Percentiles rank a stretch among this genome's conserved stretches.
phyloP scores from a whole-genome alignment of 495 filamentous ascomycete genomes.

The Filosporella fistucella region DNA sequence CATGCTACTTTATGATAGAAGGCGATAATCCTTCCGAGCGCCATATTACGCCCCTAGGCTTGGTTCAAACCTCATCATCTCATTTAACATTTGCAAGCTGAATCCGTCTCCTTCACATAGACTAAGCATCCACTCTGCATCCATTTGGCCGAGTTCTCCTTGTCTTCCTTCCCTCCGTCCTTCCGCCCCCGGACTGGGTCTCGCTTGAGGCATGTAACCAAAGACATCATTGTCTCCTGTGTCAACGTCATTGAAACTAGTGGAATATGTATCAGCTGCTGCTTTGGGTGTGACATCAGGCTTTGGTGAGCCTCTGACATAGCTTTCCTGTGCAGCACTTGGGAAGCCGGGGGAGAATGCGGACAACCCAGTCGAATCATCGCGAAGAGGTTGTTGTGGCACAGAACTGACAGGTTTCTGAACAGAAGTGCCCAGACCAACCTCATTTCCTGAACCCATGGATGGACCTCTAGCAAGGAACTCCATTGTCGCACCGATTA shows the following conservation, averaged over 20 bases:
- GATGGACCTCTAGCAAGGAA: conserved; percentile 28
- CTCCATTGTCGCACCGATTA: conserved; percentile 51
- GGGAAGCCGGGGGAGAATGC: conserved; percentile 13
- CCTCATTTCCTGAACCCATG: not conserved
- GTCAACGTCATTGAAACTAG: not conserved
- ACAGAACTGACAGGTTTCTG: not conserved
- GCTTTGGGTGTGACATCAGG: not conserved
- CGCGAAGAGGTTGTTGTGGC: conserved; percentile 1
- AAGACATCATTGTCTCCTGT: conserved; percentile 11
- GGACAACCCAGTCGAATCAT: not conserved
- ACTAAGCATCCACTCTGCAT: conserved; percentile 22
- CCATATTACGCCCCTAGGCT: conserved; percentile 18
- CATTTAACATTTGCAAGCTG: conserved; percentile 20
- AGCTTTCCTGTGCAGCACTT: conserved; percentile 15
- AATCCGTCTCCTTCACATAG: conserved; percentile 21
- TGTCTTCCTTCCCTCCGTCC: conserved; percentile 17
- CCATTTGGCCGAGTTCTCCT: conserved; percentile 21
- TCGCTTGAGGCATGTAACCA: conserved; percentile 16
- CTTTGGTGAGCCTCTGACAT: conserved; percentile 11
- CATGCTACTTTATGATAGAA: too few relatives aligned
- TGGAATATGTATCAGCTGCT: not conserved
- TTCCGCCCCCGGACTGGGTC: conserved; percentile 9
- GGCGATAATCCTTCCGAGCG: too few relatives aligned
- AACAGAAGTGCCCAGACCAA: not conserved
- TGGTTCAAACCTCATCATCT: conserved; percentile 25